Evolutionary conservation across 768 basidiomycete species (phyloP).

Genomic region (Rhodotorula toruloides): DNA sequence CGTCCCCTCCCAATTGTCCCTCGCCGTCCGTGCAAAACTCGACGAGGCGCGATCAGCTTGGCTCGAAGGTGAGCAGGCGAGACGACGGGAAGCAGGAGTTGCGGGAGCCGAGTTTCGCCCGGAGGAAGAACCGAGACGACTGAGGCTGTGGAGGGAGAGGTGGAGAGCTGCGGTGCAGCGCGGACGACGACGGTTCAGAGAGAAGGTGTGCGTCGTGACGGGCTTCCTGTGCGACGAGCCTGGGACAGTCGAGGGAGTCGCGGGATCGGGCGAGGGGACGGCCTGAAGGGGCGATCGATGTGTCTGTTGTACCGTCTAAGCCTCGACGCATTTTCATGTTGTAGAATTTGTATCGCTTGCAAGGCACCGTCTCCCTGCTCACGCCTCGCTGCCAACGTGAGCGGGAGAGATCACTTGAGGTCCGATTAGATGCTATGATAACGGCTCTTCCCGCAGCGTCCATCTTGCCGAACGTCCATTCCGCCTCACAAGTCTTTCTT

Average conservation of each 20-base stretch:
- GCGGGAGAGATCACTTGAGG: no score
- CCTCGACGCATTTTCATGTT: no score
- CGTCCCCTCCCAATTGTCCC: conserved; percentile 22
- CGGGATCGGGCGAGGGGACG: background rate
- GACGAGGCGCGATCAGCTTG: conserved; percentile 24
- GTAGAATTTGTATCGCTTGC: no score
- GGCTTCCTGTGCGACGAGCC: conserved; percentile 30
- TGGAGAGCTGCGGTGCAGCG: conserved; percentile 18
- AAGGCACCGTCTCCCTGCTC: no score
- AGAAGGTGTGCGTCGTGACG: conserved; percentile 32
- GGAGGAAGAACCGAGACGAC: conserved; percentile 16
- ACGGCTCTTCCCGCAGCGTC: no score
- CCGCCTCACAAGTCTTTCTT: conserved; percentile 12
- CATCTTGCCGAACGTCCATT: no score
- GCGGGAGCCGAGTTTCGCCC: background rate
- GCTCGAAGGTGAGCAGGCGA: background rate
- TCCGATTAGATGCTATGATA: no score
- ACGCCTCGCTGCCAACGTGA: no score
- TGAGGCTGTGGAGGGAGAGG: conserved; percentile 24
- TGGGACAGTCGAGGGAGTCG: background rate
- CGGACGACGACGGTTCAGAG: conserved; percentile 14
- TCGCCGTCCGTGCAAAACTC: conserved; percentile 20
- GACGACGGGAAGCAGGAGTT: background rate
- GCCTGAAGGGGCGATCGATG: no score
- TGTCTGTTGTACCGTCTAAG: no score